These are phyloP conservation scores for Parasarocladium wereldwijsianum DNA, from an alignment of 2,329 filamentous ascomycete species.

Conservation along the genomic window DNA sequence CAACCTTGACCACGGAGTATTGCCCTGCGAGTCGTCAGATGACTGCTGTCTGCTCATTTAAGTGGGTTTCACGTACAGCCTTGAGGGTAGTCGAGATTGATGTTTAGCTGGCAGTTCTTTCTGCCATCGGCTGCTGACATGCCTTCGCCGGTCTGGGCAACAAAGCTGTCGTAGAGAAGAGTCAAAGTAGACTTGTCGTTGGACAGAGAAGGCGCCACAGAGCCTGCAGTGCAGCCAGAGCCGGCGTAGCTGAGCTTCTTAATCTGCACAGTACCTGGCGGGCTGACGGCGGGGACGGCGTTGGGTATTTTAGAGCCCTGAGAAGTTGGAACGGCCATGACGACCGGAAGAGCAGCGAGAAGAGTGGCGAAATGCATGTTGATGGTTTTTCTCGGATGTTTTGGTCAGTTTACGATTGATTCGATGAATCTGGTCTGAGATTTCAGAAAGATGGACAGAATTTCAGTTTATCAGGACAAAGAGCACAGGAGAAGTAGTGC, in stretches of 20 bases:
- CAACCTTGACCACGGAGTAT: conserved; percentile 5
- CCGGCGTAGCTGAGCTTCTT: conserved; percentile 3
- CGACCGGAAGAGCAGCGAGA: conserved; percentile 3
- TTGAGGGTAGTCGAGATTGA: conserved; percentile 4
- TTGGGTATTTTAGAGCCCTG: conserved; percentile 2
- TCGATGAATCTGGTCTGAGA: too few relatives aligned
- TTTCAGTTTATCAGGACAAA: too few relatives aligned
- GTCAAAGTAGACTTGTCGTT: conserved; percentile 1
- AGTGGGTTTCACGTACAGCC: conserved; percentile 4
- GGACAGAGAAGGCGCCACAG: conserved; percentile 2
- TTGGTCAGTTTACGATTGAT: not conserved
- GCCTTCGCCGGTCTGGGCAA: conserved; percentile 3
- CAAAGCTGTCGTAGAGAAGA: conserved; percentile 4
- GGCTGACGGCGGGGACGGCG: not conserved
- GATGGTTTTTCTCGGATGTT: not conserved
- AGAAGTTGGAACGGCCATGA: conserved; percentile 1
- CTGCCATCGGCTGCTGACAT: conserved; percentile 1
- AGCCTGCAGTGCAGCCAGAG: conserved; percentile 4
- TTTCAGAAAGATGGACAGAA: too few relatives aligned
- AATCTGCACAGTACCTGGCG: conserved; percentile 2
- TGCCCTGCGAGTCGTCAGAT: conserved; percentile 2
- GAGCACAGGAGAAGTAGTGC: too few relatives aligned
- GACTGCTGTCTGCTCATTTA: too few relatives aligned
- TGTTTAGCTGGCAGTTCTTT: conserved; percentile 5
- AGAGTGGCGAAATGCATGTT: conserved; percentile 3